Evolutionary conservation across 257 asterid species (phyloP), one percentile per base, ranked within the genome.

Genomic region (Nyctanthes arbortristis): DNA sequence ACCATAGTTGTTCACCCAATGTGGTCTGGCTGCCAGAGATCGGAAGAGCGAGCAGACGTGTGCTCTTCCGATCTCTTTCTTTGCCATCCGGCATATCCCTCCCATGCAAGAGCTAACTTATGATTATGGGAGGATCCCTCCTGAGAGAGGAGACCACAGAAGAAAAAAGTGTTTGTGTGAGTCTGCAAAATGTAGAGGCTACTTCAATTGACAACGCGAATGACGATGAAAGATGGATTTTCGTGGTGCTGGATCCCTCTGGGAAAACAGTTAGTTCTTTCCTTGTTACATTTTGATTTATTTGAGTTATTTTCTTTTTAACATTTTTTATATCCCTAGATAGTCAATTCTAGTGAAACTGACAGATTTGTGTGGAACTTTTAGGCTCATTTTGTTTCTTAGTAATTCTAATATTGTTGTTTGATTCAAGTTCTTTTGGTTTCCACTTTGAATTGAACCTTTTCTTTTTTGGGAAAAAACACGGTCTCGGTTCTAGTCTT

Each of bases 1-100:
- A 83, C 77, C 88, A 83, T 63, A 83, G 85, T 55, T 83, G 88
- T 58, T 77, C 78, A 9, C 88, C 88, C 18, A 80, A 72, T 36
- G 83, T 83, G 28, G 71, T 36, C 72, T 83, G 88, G 88, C 83
- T 77, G 69, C 83, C 82, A 45, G 74, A 11, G 83, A 80, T 57
- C 74, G 61, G 47, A 73, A 80, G 69, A 63, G 69, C 20, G 85
- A n/a, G n/a, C n/a, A 80, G 13, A 68, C 78, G 0, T 72, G 65
- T 68, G 73, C 77, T 67, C 83, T 77, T 27, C n/a, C n/a, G n/a
- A 75, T 80, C 62, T 85, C 78, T 14, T 75, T 80, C 72, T 83
- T 80, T 32, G 74, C 88, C 62, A 64, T 80, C 59, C 25, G 71
- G 7, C 88, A 83, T 30, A 75, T 83, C 34, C 88, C 88, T 63